phyloP scores from a whole-genome alignment of 2,329 filamentous ascomycete genomes.

The Biscogniauxia sp. region DNA sequence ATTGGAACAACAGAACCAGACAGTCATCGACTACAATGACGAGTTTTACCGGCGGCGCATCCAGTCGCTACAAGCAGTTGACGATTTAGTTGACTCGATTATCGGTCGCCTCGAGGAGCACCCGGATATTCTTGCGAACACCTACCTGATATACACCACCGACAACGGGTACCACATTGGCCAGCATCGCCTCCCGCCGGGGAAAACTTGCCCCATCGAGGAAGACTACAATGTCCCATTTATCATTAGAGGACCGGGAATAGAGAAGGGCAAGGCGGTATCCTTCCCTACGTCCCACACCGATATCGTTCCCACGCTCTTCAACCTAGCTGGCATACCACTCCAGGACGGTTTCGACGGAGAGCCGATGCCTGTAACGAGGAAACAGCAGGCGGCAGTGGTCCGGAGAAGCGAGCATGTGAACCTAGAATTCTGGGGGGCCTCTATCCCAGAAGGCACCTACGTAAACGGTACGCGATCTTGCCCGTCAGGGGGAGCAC shows the following conservation, averaged over 20 bases:
- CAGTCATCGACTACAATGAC: slow-evolving; percentile 50
- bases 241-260: slow-evolving; percentile 54
- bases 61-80: slow-evolving; percentile 50
- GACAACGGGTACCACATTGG: slow-evolving; percentile 59
- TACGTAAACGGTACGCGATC: neutral
- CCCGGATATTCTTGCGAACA: slow-evolving; percentile 44
- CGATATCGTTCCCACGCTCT: slow-evolving; percentile 52
- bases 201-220: slow-evolving; percentile 53
- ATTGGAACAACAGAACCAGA: slow-evolving; percentile 43
- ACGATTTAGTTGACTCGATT: slow-evolving; percentile 50
- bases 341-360: slow-evolving; percentile 48
- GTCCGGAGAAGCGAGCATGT: slow-evolving; percentile 10
- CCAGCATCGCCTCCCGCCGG: slow-evolving; percentile 53
- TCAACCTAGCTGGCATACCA: slow-evolving; percentile 33
- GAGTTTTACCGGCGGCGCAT: slow-evolving; percentile 50
- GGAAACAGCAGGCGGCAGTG: slow-evolving; percentile 9
- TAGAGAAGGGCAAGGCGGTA: slow-evolving; percentile 26
- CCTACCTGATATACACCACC: slow-evolving; percentile 54
- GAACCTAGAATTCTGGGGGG: slow-evolving; percentile 5
- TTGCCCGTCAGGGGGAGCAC: neutral
- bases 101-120: slow-evolving; percentile 38
- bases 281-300: slow-evolving; percentile 47
- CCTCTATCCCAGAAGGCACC: neutral
- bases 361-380: slow-evolving; percentile 40
- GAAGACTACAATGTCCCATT: slow-evolving; percentile 58